Percentiles rank a stretch among this genome's conserved stretches.
Evolutionary conservation across 345 rosid genomes (phyloP).

Genomic region (Eutrema heterophyllum): DNA sequence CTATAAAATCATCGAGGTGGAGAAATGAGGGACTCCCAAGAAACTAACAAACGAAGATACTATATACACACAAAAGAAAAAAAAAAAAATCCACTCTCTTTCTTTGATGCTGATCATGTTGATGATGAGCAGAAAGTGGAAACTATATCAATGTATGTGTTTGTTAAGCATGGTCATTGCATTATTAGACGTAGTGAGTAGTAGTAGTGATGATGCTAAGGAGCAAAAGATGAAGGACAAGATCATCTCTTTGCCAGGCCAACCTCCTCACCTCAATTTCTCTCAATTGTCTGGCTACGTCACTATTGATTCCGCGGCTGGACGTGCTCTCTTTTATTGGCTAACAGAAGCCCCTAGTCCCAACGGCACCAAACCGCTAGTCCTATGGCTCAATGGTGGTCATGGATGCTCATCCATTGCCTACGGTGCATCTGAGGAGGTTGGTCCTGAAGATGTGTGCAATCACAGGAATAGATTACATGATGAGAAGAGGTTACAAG

Average conservation of each 20-base stretch:
- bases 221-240: conserved; percentile 48
- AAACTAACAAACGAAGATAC: conserved; percentile 3
- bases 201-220: neutral
- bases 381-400: conserved; percentile 89
- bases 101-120: conserved; percentile 17
- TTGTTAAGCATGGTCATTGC: neutral
- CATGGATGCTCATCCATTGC: conserved; percentile 92
- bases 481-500: too few relatives aligned
- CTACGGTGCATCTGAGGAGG: conserved; percentile 83
- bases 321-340: conserved; percentile 84
- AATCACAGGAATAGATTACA: too few relatives aligned
- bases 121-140: neutral
- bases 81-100: neutral
- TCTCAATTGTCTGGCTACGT: conserved; percentile 78
- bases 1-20: conserved; percentile 25
- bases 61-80: neutral
- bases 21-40: conserved; percentile 16
- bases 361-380: conserved; percentile 44
- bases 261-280: conserved; percentile 59
- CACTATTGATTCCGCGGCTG: conserved; percentile 44
- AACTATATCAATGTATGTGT: neutral
- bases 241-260: conserved; percentile 61
- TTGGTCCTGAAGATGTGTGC: too few relatives aligned
- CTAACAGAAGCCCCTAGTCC: conserved; percentile 41
- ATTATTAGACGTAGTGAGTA: conserved; percentile 3